Percentiles rank a stretch among this genome's conserved stretches.
Evolutionary conservation across 2,329 filamentous ascomycete species (phyloP).

Genomic region (Alternaria brassicicola): DNA sequence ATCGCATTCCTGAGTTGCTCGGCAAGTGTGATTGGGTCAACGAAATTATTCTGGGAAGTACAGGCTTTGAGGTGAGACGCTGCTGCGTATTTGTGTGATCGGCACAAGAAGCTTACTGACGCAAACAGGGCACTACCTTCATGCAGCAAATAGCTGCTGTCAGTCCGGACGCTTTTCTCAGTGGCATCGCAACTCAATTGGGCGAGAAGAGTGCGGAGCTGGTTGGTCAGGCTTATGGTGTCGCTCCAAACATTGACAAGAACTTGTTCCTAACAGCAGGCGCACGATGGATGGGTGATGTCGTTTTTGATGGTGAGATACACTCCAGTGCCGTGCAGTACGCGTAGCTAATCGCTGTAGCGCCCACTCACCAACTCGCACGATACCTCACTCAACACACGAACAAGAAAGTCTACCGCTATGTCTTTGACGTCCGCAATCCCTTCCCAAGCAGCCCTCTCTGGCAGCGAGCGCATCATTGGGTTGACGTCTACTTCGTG

Average conservation of each 20-base stretch:
- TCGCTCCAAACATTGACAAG: conserved; percentile 39
- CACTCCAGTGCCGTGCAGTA: too few relatives aligned
- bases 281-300: conserved; percentile 52
- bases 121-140: conserved; percentile 2
- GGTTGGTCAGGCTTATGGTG: conserved; percentile 47
- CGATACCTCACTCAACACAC: conserved; percentile 14
- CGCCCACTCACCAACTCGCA: conserved; percentile 23
- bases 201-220: conserved; percentile 13
- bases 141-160: not conserved
- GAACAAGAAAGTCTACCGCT: conserved; percentile 30
- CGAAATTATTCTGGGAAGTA: conserved; percentile 54
- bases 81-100: not conserved
- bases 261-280: conserved; percentile 48
- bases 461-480: conserved; percentile 35
- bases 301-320: conserved; percentile 50
- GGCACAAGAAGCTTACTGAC: not conserved
- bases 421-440: conserved; percentile 37
- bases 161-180: conserved; percentile 30
- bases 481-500: conserved; percentile 39
- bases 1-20: conserved; percentile 20
- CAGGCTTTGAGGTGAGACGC: conserved; percentile 51
- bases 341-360: conserved; percentile 9
- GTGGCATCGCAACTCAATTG: conserved; percentile 23
- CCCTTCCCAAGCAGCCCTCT: conserved; percentile 28
- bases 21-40: conserved; percentile 49